Base-by-base conservation (phyloP, 768 basidiomycete genomes). In the Tephrocybe rancida region DNA sequence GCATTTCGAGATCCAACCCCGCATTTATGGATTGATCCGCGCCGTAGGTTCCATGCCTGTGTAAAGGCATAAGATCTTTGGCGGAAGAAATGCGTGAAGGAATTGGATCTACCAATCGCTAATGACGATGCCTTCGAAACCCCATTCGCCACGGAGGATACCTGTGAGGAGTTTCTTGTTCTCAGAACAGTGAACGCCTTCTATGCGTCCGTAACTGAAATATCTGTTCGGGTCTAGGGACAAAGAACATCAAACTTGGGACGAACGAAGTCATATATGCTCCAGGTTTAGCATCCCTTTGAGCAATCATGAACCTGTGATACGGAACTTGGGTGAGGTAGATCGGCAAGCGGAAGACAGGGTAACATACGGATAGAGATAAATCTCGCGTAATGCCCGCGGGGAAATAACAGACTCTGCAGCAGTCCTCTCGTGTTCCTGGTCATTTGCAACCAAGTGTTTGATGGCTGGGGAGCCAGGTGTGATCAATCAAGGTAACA, bases 1-100 rank as follows among this genome's bases (percentile, higher is more conserved):
- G 87, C 87, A 88, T 90, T 68, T 90, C 87, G 27, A 92, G 78
- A 63, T 90, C 86, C 24, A 91, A 72, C 4, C 89, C 88, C 13
- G 88, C 87, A 61, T 90, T 90, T 48, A 90, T 70, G 10, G 81
- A 68, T 52, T 80, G 75, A 56, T 85, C 84, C n/a, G 86, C 77
- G 22, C 85, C 80, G 63, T 91, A 90, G 0, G 83, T 79, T 14
- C 90, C 90, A 60, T 82, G 84, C 87, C 86, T 87, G 49, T 19
- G 44, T 30, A 48, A 35, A 5, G 27, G 25, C 25, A 30, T 32
- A 16, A 42, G 37, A 43, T 42, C 26, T 42, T n/a, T 24, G 9
- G 21, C 11, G 11, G 22, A 35, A 21, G 26, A 11, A 50, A 34
- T 10, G 26, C 22, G n/a, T 3, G 21, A 49, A 52, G 65, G 10